These are phyloP conservation scores for Setaria italica DNA, from an alignment of 202 grass and related monocot genomes.

Conservation along the genomic window DNA sequence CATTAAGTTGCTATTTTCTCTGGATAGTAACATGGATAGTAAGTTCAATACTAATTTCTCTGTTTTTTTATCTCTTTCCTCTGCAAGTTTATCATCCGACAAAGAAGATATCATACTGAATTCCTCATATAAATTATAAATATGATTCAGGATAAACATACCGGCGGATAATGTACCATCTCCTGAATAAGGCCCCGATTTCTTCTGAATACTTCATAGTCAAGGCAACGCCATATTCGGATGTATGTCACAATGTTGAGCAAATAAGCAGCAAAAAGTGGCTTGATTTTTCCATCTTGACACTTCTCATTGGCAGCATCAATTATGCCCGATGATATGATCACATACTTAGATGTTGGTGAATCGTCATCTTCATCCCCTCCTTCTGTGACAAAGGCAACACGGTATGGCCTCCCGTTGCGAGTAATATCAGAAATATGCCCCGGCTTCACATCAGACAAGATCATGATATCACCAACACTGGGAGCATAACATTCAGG, in stretches of 20 bases:
- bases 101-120: constrained; percentile 13
- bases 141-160: constrained; percentile 42
- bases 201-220: constrained; percentile 27
- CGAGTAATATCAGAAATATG: constrained; percentile 52
- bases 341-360: constrained; percentile 47
- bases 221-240: constrained; percentile 61
- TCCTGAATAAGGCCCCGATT: constrained; percentile 39
- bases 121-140: neutral
- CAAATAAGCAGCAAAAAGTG: constrained; percentile 61
- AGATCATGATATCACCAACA: constrained; percentile 64
- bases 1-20: neutral
- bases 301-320: constrained; percentile 22
- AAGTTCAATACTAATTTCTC: neutral
- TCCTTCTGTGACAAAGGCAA: constrained; percentile 54
- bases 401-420: constrained; percentile 40
- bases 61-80: neutral
- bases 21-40: neutral
- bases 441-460: constrained; percentile 47
- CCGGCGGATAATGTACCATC: constrained; percentile 42
- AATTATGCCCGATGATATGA: constrained; percentile 55
- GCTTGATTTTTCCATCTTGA: constrained; percentile 9
- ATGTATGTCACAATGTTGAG: constrained; percentile 60
- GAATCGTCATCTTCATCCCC: constrained; percentile 58
- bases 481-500: constrained; percentile 51
- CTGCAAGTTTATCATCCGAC: constrained; percentile 17